These are phyloP conservation scores for Grosmannia huntii DNA, from an alignment of 2,329 filamentous ascomycete genomes.

Conservation along the genomic window DNA sequence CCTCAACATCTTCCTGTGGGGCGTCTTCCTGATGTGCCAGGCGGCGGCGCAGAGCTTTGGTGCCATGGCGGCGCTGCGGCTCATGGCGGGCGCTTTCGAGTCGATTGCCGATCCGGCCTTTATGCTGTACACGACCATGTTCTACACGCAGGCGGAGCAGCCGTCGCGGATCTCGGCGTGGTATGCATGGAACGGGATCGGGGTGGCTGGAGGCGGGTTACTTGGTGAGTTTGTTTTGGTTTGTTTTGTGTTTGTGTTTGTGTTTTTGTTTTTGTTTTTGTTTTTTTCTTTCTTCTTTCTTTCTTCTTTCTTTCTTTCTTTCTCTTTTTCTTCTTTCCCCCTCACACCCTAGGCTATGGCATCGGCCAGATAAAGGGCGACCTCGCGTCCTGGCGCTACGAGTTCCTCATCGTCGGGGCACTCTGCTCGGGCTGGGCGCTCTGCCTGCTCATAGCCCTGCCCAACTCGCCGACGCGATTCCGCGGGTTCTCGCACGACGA, in stretches of 20 bases:
- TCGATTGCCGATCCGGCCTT: conserved; percentile 36
- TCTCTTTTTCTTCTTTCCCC: not conserved
- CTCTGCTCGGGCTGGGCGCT: conserved; percentile 49
- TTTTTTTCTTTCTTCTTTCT: no score
- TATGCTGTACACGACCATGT: conserved; percentile 54
- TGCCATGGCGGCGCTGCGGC: conserved; percentile 39
- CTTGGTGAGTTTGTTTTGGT: conserved; percentile 2
- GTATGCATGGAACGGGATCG: conserved; percentile 47
- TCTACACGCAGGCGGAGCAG: conserved; percentile 49
- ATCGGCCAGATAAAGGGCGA: conserved; percentile 46
- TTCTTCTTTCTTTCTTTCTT: not conserved
- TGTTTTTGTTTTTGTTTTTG: not conserved
- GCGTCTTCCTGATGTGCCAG: conserved; percentile 32
- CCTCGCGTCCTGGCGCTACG: conserved; percentile 51
- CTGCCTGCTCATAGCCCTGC: conserved; percentile 42
- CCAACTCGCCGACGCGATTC: conserved; percentile 39
- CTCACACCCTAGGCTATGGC: conserved; percentile 29
- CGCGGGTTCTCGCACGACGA: conserved; percentile 36
- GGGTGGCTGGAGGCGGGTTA: conserved; percentile 42
- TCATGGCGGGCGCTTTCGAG: conserved; percentile 52
- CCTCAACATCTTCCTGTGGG: conserved; percentile 43
- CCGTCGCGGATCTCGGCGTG: conserved; percentile 46
- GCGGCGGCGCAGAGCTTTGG: conserved; percentile 44
- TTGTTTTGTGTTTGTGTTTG: not conserved
- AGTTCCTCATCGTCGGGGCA: conserved; percentile 51